Evolutionary conservation across 164 flowering plant species (phyloP).

Genomic region (Malania oleifera): DNA sequence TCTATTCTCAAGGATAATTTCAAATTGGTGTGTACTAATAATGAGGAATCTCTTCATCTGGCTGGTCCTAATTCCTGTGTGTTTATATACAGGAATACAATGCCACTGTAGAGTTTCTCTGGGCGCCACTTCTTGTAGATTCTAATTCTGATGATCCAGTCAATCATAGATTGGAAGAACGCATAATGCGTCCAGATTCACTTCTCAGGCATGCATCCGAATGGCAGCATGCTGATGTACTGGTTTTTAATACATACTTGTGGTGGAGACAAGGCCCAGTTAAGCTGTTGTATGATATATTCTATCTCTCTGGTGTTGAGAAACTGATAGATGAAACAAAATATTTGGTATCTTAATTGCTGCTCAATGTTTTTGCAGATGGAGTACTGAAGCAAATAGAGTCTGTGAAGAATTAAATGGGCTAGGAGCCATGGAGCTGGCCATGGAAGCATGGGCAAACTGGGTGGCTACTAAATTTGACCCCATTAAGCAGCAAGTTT

Average conservation of each 20-base stretch:
- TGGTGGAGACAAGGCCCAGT: constrained; percentile 99
- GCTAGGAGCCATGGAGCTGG: constrained; percentile 76
- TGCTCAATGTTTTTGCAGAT: constrained; percentile 40
- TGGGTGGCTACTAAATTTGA: constrained; percentile 66
- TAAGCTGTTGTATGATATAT: constrained; percentile 48
- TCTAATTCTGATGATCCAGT: constrained; percentile 93
- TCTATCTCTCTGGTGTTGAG: background rate
- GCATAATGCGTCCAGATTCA: constrained; percentile 83
- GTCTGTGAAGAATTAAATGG: constrained; percentile 83
- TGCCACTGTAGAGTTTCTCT: constrained; percentile 86
- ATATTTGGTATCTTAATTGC: background rate
- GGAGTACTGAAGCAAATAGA: constrained; percentile 64
- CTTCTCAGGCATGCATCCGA: constrained; percentile 62
- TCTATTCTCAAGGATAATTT: background rate
- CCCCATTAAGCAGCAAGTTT: constrained; percentile 54
- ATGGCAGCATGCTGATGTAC: constrained; percentile 87
- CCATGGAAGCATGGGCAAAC: constrained; percentile 82
- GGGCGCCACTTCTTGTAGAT: constrained; percentile 94
- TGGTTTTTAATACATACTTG: constrained; percentile 82
- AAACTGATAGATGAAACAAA: background rate
- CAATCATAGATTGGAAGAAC: constrained; percentile 67
- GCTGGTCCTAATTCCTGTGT: background rate
- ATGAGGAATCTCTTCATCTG: background rate
- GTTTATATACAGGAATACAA: constrained; percentile 59
- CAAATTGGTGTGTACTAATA: background rate